These are phyloP conservation scores for Cylindrodendrum hubeiense DNA, from an alignment of 2,329 filamentous ascomycete species.

Conservation along the genomic window DNA sequence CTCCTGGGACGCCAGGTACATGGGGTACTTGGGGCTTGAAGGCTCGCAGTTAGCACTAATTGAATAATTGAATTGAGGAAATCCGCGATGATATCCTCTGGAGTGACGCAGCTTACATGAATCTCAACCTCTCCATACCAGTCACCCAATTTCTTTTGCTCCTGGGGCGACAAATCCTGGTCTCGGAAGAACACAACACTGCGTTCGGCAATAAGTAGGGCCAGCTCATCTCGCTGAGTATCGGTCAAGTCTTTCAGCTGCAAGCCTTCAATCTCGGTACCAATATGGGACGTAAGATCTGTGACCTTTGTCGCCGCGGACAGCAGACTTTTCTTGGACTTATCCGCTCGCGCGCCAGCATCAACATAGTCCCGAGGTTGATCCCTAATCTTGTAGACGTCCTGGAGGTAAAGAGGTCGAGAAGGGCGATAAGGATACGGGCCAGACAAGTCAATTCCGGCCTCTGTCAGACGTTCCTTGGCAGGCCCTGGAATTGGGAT, in stretches of 20 bases:
- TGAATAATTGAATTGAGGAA: background rate
- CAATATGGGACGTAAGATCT: slow-evolving; percentile 71
- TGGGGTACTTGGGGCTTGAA: slow-evolving; percentile 77
- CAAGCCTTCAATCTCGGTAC: slow-evolving; percentile 73
- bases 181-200: slow-evolving; percentile 77
- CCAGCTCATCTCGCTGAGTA: slow-evolving; percentile 72
- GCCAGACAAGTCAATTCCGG: slow-evolving; percentile 75
- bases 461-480: slow-evolving; percentile 72
- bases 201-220: slow-evolving; percentile 71
- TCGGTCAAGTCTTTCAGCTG: slow-evolving; percentile 72
- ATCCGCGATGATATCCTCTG: background rate
- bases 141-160: slow-evolving; percentile 73
- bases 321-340: slow-evolving; percentile 71
- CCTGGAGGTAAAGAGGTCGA: slow-evolving; percentile 76
- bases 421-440: slow-evolving; percentile 80
- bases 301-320: slow-evolving; percentile 73
- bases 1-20: slow-evolving; percentile 75
- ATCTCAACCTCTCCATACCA: slow-evolving; percentile 75
- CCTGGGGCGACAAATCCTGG: slow-evolving; percentile 71
- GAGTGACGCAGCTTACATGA: slow-evolving; percentile 64
- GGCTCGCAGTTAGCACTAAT: background rate
- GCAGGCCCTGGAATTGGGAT: slow-evolving; percentile 71
- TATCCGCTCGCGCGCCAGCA: slow-evolving; percentile 73
- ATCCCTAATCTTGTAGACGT: slow-evolving; percentile 75
- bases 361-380: slow-evolving; percentile 68